Base-by-base conservation (phyloP, 257 asterid species). In the Solanum virginianum region DNA sequence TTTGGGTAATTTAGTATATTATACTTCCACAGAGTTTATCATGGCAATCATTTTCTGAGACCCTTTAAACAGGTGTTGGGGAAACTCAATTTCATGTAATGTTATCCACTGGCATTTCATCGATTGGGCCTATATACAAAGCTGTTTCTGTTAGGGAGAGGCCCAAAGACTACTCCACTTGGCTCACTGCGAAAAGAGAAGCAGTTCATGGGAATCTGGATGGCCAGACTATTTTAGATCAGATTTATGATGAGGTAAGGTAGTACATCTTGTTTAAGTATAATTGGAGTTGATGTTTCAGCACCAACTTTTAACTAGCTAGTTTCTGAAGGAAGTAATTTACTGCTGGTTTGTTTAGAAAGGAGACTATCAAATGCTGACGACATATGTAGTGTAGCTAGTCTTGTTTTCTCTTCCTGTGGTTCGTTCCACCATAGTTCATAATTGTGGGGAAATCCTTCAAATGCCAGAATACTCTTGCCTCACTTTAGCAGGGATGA, bases 131-230 rank as follows among this genome's bases (percentile, higher is more conserved):
- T 45, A 87, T 85, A 22, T 94, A 91, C 90, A 93, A 86, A 88
- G 94, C 97, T 85, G 92, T 86, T 88, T 91, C 96, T 53, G 98
- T 91, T 83, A 93, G 86, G 90, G 84, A 88, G 84, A 84, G 87
- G 47, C 68, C 51, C 39, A 57, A 41, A 24, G 86, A 81, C 77
- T 57, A 45, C 83, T 82, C 91, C 32, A 96, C 98, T 16, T 91
- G 93, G 97, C 92, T 96, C 84, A 94, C 97, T 77, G 98, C 97
- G 69, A 90, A 91, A 75, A 90, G 91, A 85, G 93, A 89, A 83
- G 85, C 92, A 81, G 88, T 62, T 54, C 87, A 24, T 80, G 91
- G 86, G 86, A 88, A 87, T 85, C 95, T 96, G 59, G 98, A 94
- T 89, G 99, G 99, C 80, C 90, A 87, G 85, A 79, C 98, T 86